Percentiles rank a stretch among this genome's conserved stretches.
Evolutionary conservation across 768 basidiomycete species (phyloP).

Genomic region (Russula griseocarnosa): DNA sequence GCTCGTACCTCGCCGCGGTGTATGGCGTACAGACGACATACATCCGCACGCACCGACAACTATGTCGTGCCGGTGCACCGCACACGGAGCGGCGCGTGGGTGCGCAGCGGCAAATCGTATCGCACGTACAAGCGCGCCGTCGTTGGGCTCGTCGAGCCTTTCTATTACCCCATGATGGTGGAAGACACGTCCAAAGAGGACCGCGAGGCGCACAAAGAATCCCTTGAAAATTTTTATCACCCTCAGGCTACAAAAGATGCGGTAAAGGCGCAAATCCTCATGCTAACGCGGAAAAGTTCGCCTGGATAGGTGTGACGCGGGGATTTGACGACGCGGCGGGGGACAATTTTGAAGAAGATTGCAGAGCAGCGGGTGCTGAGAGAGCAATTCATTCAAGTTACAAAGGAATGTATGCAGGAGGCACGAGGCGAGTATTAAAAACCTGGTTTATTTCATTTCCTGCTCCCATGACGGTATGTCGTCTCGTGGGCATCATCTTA

Average conservation of each 20-base stretch:
- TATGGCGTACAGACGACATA: constrained; percentile 90
- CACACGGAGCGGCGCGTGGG: constrained; percentile 29
- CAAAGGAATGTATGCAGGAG: constrained; percentile 35
- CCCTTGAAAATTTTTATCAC: constrained; percentile 60
- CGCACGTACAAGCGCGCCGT: constrained; percentile 87
- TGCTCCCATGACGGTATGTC: not conserved
- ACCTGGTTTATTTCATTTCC: not conserved
- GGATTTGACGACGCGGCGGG: constrained; percentile 39
- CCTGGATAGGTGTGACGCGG: constrained; percentile 41
- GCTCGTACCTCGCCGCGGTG: constrained; percentile 76
- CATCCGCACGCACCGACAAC: constrained; percentile 93
- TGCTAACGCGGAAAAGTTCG: constrained; percentile 38
- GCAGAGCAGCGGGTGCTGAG: constrained; percentile 45
- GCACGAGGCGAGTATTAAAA: constrained; percentile 19
- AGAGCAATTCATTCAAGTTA: constrained; percentile 40
- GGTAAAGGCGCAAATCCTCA: constrained; percentile 37
- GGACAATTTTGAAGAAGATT: constrained; percentile 50
- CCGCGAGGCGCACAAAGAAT: constrained; percentile 51
- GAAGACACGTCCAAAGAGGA: constrained; percentile 71
- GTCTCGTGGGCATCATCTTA: not conserved
- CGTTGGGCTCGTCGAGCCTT: constrained; percentile 87
- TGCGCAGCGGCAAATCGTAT: constrained; percentile 35
- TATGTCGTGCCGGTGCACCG: constrained; percentile 58
- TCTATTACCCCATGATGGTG: constrained; percentile 81
- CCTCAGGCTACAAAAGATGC: constrained; percentile 38